Percentiles rank a stretch among this genome's conserved stretches.
Evolutionary conservation across 2,329 filamentous ascomycete species (phyloP).

Genomic region (Apiospora saccharicola): DNA sequence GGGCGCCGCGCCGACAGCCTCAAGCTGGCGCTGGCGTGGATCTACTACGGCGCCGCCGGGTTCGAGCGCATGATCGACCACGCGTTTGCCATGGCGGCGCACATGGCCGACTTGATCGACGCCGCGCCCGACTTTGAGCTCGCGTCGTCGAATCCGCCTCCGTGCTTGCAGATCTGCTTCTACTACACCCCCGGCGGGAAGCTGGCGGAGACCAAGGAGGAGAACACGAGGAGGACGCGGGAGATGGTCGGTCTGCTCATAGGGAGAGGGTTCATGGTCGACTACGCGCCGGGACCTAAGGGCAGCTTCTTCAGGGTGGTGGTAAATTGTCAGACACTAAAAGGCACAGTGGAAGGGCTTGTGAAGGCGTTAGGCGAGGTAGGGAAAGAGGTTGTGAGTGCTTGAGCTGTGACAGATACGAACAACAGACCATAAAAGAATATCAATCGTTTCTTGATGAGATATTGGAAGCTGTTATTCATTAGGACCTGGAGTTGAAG

Average conservation of each 20-base stretch:
- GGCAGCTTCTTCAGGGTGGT: constrained; percentile 68
- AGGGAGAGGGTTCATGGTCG: constrained; percentile 64
- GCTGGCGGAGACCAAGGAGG: constrained; percentile 49
- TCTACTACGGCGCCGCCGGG: constrained; percentile 83
- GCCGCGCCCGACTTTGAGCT: constrained; percentile 69
- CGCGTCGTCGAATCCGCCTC: constrained; percentile 78
- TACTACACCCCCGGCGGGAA: constrained; percentile 74
- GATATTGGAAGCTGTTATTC: neutral
- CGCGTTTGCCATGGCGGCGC: constrained; percentile 74
- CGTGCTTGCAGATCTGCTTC: constrained; percentile 94
- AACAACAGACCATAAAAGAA: neutral
- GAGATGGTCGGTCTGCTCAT: constrained; percentile 58
- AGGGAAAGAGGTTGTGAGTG: constrained; percentile 35
- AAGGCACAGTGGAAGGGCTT: constrained; percentile 53
- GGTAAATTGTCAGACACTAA: constrained; percentile 63
- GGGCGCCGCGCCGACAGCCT: constrained; percentile 85
- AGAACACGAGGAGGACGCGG: constrained; percentile 59
- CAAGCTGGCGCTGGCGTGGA: constrained; percentile 88
- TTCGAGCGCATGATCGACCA: constrained; percentile 74
- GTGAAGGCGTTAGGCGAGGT: constrained; percentile 39
- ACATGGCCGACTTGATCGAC: constrained; percentile 69
- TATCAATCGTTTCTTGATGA: neutral
- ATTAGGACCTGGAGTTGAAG: no score
- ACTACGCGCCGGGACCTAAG: constrained; percentile 64
- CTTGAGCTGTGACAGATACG: neutral